These are phyloP conservation scores for Myriosclerotinia curreyana DNA, from an alignment of 2,329 filamentous ascomycete genomes.

Conservation along the genomic window DNA sequence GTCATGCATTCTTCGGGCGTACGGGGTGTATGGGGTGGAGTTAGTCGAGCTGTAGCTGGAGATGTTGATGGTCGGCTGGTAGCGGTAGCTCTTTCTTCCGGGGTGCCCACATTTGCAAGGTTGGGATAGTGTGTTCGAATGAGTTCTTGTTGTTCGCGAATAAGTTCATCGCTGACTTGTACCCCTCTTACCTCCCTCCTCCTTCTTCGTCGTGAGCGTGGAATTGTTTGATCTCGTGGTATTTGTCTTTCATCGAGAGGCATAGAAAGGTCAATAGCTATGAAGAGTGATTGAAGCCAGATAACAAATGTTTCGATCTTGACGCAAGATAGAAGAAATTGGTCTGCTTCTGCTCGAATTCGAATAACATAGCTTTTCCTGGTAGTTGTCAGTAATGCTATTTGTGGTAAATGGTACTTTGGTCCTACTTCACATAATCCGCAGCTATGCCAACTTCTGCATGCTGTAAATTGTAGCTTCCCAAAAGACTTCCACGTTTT, in stretches of 20 bases:
- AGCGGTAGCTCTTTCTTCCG: not conserved
- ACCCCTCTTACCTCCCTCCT: constrained; percentile 28
- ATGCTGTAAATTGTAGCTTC: constrained; percentile 69
- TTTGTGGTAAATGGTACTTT: not conserved
- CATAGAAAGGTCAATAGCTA: constrained; percentile 69
- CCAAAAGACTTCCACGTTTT: constrained; percentile 55
- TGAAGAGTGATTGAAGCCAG: constrained; percentile 67
- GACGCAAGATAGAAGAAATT: constrained; percentile 66
- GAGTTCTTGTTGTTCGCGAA: constrained; percentile 33
- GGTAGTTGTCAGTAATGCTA: not conserved
- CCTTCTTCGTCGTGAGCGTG: constrained; percentile 39
- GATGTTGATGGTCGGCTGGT: not conserved
- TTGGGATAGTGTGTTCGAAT: constrained; percentile 31
- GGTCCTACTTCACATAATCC: constrained; percentile 66
- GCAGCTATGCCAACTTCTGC: constrained; percentile 72
- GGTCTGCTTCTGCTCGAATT: constrained; percentile 69
- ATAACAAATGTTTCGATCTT: constrained; percentile 63
- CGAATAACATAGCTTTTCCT: constrained; percentile 61
- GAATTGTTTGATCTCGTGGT: constrained; percentile 60
- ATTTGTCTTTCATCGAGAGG: constrained; percentile 69
- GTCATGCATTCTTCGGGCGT: not conserved
- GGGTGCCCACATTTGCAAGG: constrained; percentile 17
- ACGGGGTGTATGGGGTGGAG: not conserved
- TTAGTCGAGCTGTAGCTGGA: not conserved
- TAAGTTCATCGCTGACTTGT: constrained; percentile 20